phyloP scores from a whole-genome alignment of 2,329 filamentous ascomycete genomes.

The Coleophoma crateriformis region DNA sequence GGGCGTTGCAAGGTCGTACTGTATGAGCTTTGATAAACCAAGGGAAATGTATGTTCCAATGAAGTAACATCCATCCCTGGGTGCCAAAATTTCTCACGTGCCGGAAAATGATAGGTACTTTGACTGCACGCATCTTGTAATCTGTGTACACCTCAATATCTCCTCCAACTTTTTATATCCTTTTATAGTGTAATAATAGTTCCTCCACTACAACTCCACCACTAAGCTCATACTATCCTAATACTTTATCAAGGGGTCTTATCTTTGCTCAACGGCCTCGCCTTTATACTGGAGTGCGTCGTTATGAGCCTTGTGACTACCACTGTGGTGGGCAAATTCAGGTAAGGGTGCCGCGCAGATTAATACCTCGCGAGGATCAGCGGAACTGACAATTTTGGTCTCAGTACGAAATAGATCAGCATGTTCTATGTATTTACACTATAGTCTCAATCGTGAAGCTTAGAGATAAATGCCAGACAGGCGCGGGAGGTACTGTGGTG shows the following conservation, averaged over 20 bases:
- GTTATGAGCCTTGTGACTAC: neutral
- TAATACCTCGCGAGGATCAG: neutral
- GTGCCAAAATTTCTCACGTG: neutral
- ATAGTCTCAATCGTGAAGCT: too few relatives aligned
- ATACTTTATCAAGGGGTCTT: neutral
- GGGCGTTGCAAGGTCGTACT: too few relatives aligned
- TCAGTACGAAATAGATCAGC: neutral
- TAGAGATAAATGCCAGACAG: too few relatives aligned
- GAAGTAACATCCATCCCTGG: neutral
- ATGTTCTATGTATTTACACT: too few relatives aligned
- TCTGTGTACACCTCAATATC: neutral
- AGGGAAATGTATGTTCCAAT: too few relatives aligned
- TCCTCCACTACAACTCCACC: neutral
- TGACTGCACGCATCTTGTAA: constrained; percentile 1
- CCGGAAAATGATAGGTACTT: neutral
- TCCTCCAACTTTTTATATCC: neutral
- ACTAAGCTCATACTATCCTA: neutral
- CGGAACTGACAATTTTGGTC: neutral
- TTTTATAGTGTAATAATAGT: neutral
- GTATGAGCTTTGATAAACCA: too few relatives aligned
- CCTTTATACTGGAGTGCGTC: neutral
- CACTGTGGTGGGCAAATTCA: neutral
- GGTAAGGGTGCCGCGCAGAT: neutral
- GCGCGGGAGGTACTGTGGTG: too few relatives aligned
- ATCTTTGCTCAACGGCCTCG: neutral